Percentiles rank a stretch among this genome's conserved stretches.
These are phyloP conservation scores for Brassica balearica DNA, from an alignment of 441 rosid genomes.

Conservation along the genomic window DNA sequence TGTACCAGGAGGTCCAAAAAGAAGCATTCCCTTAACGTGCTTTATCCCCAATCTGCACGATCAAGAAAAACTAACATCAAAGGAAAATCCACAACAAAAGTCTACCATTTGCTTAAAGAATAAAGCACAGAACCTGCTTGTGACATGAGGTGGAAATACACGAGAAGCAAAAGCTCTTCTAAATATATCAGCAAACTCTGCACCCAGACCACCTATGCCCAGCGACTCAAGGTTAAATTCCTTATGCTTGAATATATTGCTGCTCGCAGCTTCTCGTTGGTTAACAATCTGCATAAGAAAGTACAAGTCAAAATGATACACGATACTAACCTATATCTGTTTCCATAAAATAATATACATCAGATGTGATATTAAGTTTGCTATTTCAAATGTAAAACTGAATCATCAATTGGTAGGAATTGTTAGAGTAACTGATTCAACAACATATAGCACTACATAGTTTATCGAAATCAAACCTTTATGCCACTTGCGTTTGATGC, in stretches of 20 bases:
- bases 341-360: conserved; percentile 22
- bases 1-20: conserved; percentile 97
- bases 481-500: conserved; percentile 91
- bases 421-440: neutral
- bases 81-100: conserved; percentile 30
- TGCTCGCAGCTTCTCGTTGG: conserved; percentile 98
- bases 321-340: conserved; percentile 7
- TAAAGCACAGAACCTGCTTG: conserved; percentile 63
- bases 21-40: conserved; percentile 98
- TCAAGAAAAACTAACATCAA: conserved; percentile 39
- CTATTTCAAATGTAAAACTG: conserved; percentile 11
- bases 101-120: conserved; percentile 29
- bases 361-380: conserved; percentile 19
- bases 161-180: conserved; percentile 98
- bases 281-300: conserved; percentile 72
- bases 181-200: conserved; percentile 92
- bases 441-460: conserved; percentile 11
- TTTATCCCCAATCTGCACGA: conserved; percentile 90
- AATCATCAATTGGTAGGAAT: conserved; percentile 9
- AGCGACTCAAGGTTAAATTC: conserved; percentile 94
- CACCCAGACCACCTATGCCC: conserved; percentile 98
- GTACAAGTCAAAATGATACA: conserved; percentile 25
- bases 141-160: conserved; percentile 92
- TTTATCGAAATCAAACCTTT: conserved; percentile 60
- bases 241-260: conserved; percentile 91